phyloP scores from a whole-genome alignment of 2,329 filamentous ascomycete species.

The Bipolaris victoriae region DNA sequence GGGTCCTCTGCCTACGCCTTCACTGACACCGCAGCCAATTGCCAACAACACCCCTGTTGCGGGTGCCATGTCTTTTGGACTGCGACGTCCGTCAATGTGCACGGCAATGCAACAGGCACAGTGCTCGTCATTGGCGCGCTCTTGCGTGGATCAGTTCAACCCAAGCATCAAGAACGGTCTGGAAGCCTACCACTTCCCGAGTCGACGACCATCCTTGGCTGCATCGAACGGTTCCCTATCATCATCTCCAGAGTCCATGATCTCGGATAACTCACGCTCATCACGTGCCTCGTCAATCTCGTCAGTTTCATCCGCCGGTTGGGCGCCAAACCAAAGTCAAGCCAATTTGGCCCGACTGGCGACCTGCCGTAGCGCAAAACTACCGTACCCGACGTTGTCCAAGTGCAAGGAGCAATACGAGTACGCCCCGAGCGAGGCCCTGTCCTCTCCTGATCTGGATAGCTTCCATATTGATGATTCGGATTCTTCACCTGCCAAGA shows the following conservation, averaged over 20 bases:
- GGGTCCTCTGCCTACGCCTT: constrained; percentile 65
- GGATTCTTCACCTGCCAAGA: constrained; percentile 36
- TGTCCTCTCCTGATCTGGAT: constrained; percentile 49
- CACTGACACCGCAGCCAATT: constrained; percentile 64
- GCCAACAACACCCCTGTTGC: constrained; percentile 65
- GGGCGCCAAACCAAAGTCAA: constrained; percentile 60
- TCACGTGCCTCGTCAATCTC: constrained; percentile 62
- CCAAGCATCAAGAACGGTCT: constrained; percentile 49
- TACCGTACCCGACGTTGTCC: constrained; percentile 49
- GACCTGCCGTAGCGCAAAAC: constrained; percentile 58
- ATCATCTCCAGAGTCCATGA: constrained; percentile 68
- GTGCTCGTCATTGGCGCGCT: constrained; percentile 61
- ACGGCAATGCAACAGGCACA: constrained; percentile 65
- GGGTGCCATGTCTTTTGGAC: constrained; percentile 58
- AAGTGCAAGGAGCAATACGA: constrained; percentile 48
- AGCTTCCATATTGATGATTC: constrained; percentile 60
- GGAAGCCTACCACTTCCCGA: constrained; percentile 56
- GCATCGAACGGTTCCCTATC: constrained; percentile 58
- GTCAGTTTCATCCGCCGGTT: constrained; percentile 56
- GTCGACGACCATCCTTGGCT: constrained; percentile 56
- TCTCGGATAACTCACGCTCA: constrained; percentile 65
- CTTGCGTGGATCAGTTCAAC: constrained; percentile 59
- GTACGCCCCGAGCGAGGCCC: constrained; percentile 42
- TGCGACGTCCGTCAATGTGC: constrained; percentile 63
- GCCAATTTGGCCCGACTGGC: constrained; percentile 58